Base-by-base conservation (phyloP, 2,329 filamentous ascomycete species). In the Tolypocladium endophyticum region DNA sequence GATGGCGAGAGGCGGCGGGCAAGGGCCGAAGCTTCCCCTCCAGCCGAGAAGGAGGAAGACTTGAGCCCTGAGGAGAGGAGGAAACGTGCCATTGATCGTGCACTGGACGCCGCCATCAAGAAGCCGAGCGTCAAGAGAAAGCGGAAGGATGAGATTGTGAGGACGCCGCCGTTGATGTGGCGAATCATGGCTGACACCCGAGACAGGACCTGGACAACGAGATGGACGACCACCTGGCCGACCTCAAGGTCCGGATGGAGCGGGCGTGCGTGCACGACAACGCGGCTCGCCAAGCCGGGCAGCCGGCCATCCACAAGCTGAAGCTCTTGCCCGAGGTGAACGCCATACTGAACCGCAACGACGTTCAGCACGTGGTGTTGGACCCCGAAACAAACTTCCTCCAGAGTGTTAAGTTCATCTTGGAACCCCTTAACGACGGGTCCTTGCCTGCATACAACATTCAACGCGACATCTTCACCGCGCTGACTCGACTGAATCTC, bases 381-480 rank as follows among this genome's bases (percentile, higher is more conserved):
- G 93, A 97, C 66, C 93, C 93, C 0, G 94, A 99, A 70, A 95
- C 89, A 70, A 97, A 97, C 76, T 88, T 99, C 63, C 79, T 99
- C 45, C 91, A 96, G 74, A 90, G 92, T 18, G 91, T 99, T 69
- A 92, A 93, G 71, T 97, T 96, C 81, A 97, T 97, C 81, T 83
- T 99, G 28, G 94, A 99, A 72, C 94, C 94, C 0, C 82, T 97
- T 54, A 92, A 93, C 67, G 93, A 97, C 70, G 94, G 93, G 60
- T 93, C 90, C 62, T 82, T 99, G 56, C 94, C 94, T 0, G 93
- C 94, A 36, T 99, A 97, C 77, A 94, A 94, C 71, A 97, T 99
- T 65, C 94, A 99, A 77, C 90, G 92, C 62, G 92, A 97, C 71
- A 84, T 99, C 52, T 94, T 99, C 72, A 84, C 84, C 33, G 88